phyloP scores from a whole-genome alignment of 192 early-diverging fungal species.

The Pilobolus umbonatus region DNA sequence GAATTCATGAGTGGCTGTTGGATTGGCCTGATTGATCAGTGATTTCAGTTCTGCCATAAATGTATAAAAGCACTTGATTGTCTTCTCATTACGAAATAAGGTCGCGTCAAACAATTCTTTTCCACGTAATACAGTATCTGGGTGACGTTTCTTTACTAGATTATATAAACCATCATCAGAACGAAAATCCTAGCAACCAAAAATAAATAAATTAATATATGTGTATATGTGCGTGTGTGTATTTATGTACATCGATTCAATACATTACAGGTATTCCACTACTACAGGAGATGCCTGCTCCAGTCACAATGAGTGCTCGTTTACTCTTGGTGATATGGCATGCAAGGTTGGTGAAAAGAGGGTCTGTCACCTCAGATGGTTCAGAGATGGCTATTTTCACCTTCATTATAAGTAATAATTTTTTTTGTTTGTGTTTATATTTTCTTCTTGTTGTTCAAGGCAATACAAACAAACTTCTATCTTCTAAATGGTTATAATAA shows the following conservation, averaged over 20 bases:
- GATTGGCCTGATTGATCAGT: slow-evolving; percentile 60
- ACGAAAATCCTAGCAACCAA: slow-evolving; percentile 81
- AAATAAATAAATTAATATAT: neutral
- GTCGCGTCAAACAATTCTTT: slow-evolving; percentile 83
- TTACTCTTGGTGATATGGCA: slow-evolving; percentile 38
- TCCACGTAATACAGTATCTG: slow-evolving; percentile 55
- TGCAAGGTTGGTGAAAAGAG: slow-evolving; percentile 24
- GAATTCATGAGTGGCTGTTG: slow-evolving; percentile 83
- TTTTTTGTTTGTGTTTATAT: too few relatives aligned
- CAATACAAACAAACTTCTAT: too few relatives aligned
- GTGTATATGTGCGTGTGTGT: neutral
- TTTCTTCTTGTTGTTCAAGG: too few relatives aligned
- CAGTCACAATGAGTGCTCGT: slow-evolving; percentile 64
- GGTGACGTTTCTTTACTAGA: slow-evolving; percentile 70
- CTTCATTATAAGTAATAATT: too few relatives aligned
- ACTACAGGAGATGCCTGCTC: slow-evolving; percentile 87
- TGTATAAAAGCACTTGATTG: slow-evolving; percentile 65
- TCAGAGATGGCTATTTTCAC: slow-evolving; percentile 27
- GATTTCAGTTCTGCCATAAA: slow-evolving; percentile 85
- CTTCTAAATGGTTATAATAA: too few relatives aligned
- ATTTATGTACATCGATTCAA: neutral
- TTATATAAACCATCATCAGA: slow-evolving; percentile 78
- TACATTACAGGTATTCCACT: slow-evolving; percentile 80
- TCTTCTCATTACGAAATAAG: slow-evolving; percentile 62
- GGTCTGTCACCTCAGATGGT: slow-evolving; percentile 22